Base-by-base conservation (phyloP, 805 yeast genomes). In the Pichia gijzeniarum region DNA sequence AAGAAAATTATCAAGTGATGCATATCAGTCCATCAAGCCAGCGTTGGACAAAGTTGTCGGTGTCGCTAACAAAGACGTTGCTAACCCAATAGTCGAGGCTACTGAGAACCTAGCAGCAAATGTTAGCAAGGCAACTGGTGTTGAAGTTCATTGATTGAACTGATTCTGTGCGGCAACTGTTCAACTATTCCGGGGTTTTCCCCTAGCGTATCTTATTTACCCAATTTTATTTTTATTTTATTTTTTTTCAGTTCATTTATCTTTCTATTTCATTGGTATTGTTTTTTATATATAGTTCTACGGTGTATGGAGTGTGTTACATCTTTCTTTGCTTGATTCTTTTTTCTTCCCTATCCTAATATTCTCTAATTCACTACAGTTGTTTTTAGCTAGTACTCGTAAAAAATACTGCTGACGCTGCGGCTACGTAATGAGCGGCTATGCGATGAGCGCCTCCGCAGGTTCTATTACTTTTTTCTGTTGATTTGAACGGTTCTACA, bases 1-100 rank as follows among this genome's bases (percentile, higher is more conserved):
- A 19, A 58, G 63, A 48, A 59, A 62, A 42, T 58, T 68, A 34
- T 64, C 71, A 2, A 56, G 52, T 35, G 70, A 67, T 50, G 70
- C 69, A 3, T 56, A 55, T 40, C 55, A 53, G 19, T 47, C 60
- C 5, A 53, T 64, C 43, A 65, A 60, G 45, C 69, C 69, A 20
- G 54, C 62, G 1, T 55, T 64, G 30, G 61, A 60, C 27, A 52
- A 51, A n/a, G 40, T 56, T 22, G 54, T 58, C 18, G 59, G 57
- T 16, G 39, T 5, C 9, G 22, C 34, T 10, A 13, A 18, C 3
- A 35, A 13, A 5, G 18, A 19, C 6, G 38, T 27, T 4, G 20
- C 19, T 14, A 25, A 35, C 8, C 25, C 35, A 1, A n/a, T 42
- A 13, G 47, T 35, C 3, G 40, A 37, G 12, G 16, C 30, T 3